A percentile compares a stretch with the other conserved stretches of the same genome.
Evolutionary conservation across 2,329 filamentous ascomycete species (phyloP).

Genomic region (Fusarium longipes): DNA sequence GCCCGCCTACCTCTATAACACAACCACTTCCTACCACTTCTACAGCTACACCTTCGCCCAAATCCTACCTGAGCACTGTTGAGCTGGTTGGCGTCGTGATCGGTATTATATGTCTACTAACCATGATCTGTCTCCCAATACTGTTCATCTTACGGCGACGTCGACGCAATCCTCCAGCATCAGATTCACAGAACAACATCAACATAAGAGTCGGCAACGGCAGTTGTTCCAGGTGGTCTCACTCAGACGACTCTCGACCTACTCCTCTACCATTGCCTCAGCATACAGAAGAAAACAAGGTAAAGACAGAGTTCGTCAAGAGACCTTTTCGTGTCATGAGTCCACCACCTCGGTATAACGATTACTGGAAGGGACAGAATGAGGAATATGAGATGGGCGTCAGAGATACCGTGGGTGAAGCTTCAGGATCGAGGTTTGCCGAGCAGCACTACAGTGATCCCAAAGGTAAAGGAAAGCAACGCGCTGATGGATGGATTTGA

Average conservation of each 20-base stretch:
- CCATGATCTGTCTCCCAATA: not conserved
- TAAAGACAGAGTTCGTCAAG: not conserved
- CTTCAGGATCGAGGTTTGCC: not conserved
- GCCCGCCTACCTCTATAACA: not conserved
- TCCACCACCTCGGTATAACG: not conserved
- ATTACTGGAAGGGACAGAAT: not conserved
- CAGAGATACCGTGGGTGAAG: not conserved
- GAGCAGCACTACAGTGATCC: not conserved
- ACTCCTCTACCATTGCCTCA: not conserved
- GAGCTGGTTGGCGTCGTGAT: slow-evolving; percentile 5
- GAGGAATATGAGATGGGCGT: slow-evolving; percentile 1
- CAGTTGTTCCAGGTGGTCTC: not conserved
- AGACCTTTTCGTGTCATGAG: not conserved
- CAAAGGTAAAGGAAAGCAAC: not conserved
- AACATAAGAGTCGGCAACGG: not conserved
- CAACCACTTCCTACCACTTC: not conserved
- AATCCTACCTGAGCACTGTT: not conserved
- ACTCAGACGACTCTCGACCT: not conserved
- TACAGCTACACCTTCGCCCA: not conserved
- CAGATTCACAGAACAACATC: not conserved
- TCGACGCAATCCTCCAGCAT: not conserved
- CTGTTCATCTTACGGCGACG: not conserved
- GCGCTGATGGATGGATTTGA: slow-evolving; percentile 1
- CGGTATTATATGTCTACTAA: not conserved
- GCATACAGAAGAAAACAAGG: not conserved